Evolutionary conservation across 805 yeast genomes (phyloP), one percentile per base, ranked within the genome.

Genomic region (Torulaspora delbrueckii): DNA sequence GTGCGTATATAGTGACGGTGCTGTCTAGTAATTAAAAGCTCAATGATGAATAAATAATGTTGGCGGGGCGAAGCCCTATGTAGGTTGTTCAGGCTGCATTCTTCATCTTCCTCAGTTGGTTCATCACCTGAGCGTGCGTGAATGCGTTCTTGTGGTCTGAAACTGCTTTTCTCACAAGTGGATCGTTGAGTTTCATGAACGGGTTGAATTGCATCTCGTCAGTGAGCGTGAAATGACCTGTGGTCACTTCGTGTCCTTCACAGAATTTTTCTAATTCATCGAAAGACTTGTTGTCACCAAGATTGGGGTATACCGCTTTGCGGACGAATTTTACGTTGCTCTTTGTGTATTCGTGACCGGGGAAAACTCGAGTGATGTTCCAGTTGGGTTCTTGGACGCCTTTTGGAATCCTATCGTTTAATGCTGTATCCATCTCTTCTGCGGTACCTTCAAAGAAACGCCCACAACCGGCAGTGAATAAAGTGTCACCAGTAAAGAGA

Each of bases 301-400:
- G 31, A 37, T 70, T 73, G 45, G 75, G 69, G 37, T 71, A 63
- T 45, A 87, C 63, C 1, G 86, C 79, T 2, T 81, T 74, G 53
- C 78, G 75, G 14, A 93, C 86, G 64, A 93, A 93, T 53, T 75
- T 77, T 18, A 85, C 83, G 62, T 93, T 91, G 22, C 86, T 74
- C 55, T 73, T 76, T 5, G 99, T 93, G 68, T 93, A 93, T 68
- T 93, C 99, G 66, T 93, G 99, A 2, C 99, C 99, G 2, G 97
- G 91, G 60, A 79, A 91, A 2, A 90, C 89, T 31, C 66, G 63
- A 0, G 97, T 88, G 5, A 35, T 42, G 22, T 36, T 36, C 65
- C 60, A 62, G 35, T 63, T 56, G 14, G 59, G 46, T 28, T 59
- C 58, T 5, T 61, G 58, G 8, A 79, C 83, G 16, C 69, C 66